Evolutionary conservation across 148 eudicot species (phyloP), one percentile per base, ranked within the genome.

Genomic region (Persicaria maculosa): DNA sequence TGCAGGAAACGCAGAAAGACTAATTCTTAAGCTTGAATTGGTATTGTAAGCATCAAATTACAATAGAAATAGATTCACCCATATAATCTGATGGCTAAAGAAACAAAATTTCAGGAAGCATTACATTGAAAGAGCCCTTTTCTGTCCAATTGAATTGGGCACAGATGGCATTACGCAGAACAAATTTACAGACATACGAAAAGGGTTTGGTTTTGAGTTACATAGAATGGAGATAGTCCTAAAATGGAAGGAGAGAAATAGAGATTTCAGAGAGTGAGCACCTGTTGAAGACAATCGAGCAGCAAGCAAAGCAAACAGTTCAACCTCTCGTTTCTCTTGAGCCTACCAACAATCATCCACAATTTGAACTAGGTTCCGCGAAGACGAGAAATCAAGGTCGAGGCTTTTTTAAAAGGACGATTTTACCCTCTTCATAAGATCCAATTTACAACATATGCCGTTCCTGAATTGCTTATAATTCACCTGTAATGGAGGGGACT

Each of bases 291-390:
- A 65, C 47, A 17, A 36, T 40, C n/a, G 47, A 65, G 70, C 44
- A 31, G 44, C 68, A 62, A 62, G 44, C 45, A 9, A 58, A 58
- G 40, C 40, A 31, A 31, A 31, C 40, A 31, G 40, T 31, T 31
- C 40, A 31, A 2, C 40, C 40, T 31, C 40, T 31, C 40, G 40
- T 31, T 31, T 31, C 40, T 31, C 40, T 31, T 31, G 40, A 31
- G 65, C 40, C 65, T 58, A 58, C 65, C 11, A 25, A 65, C 70
- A 46, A 65, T 65, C 43, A 65, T 65, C 70, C 70, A 36, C 70
- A 65, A 62, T 25, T 62, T 62, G 68, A 62, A 31, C 68, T 0
- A 25, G 5, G 68, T 62, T 58, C 68, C 68, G 70, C 70, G 43
- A 31, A 31, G 43, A 40, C 43, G 8, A 65, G 70, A 12, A 65